A percentile compares a stretch with the other conserved stretches of the same genome.
phyloP scores from a whole-genome alignment of 2,329 filamentous ascomycete species.

The Colletotrichum orchidophilum region DNA sequence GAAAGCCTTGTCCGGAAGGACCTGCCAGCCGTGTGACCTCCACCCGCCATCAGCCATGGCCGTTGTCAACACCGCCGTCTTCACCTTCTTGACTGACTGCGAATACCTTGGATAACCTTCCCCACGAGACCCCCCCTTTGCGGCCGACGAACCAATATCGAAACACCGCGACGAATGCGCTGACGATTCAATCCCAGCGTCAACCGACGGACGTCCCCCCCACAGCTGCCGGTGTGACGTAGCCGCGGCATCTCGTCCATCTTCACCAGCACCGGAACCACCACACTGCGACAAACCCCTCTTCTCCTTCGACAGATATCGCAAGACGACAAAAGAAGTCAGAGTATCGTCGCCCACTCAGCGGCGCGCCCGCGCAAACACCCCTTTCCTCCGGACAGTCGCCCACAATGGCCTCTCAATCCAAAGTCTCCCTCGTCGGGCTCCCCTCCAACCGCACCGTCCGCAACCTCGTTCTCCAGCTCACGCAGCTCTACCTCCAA shows the following conservation, averaged over 20 bases:
- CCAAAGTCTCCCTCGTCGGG: constrained; percentile 69
- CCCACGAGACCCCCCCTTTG: not conserved
- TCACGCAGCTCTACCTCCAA: constrained; percentile 78
- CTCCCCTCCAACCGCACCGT: constrained; percentile 66
- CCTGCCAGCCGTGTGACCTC: constrained; percentile 3
- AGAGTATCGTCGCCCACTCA: not conserved
- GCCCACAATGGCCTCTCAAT: constrained; percentile 74
- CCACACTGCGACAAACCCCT: not conserved
- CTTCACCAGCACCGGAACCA: not conserved
- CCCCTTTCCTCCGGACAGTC: not conserved
- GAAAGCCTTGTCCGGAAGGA: constrained; percentile 28
- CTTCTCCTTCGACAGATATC: not conserved
- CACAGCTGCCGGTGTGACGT: constrained; percentile 18
- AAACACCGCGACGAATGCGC: constrained; percentile 13
- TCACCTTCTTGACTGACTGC: constrained; percentile 2
- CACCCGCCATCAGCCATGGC: constrained; percentile 2
- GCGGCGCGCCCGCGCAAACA: not conserved
- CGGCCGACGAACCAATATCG: not conserved
- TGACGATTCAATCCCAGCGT: not conserved
- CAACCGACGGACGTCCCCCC: constrained; percentile 1
- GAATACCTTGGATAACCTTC: not conserved
- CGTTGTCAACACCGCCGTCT: constrained; percentile 4
- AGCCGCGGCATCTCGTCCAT: not conserved
- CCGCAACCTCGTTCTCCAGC: constrained; percentile 70
- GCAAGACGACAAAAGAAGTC: not conserved